Evolutionary conservation across 106 monocot species (phyloP).

Genomic region (Iris macrosiphon): DNA sequence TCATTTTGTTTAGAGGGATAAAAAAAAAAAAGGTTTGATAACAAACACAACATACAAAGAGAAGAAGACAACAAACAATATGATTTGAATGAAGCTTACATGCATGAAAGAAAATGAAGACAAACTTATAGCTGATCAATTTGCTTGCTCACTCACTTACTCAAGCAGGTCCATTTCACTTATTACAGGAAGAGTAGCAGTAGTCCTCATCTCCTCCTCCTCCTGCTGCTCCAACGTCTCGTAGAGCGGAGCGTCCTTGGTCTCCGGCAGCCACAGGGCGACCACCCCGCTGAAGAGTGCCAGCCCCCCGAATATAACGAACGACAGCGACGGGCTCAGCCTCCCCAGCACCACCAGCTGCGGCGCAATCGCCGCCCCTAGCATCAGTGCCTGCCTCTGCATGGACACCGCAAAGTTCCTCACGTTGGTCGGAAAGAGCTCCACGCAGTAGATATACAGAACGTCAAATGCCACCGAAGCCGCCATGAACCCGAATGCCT

Average conservation of each 20-base stretch:
- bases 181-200: too few species aligned
- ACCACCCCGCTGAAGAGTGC: conserved; percentile 38
- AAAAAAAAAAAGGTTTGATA: too few species aligned
- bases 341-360: conserved; percentile 58
- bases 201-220: conserved; percentile 45
- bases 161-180: background rate
- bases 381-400: conserved; percentile 64
- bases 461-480: conserved; percentile 49
- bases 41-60: too few species aligned
- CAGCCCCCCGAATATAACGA: conserved; percentile 48
- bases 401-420: conserved; percentile 78
- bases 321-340: conserved; percentile 35
- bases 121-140: too few species aligned
- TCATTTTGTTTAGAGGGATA: too few species aligned
- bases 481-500: conserved; percentile 70
- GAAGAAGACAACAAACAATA: too few species aligned
- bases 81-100: too few species aligned
- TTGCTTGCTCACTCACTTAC: conserved; percentile 10
- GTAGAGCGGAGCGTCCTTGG: conserved; percentile 45
- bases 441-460: conserved; percentile 57
- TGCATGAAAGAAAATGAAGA: too few species aligned
- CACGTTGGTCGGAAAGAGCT: conserved; percentile 76
- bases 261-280: conserved; percentile 71
- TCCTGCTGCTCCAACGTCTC: conserved; percentile 82
- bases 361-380: conserved; percentile 74